Percentiles rank a stretch among this genome's conserved stretches.
phyloP scores from a whole-genome alignment of 495 filamentous ascomycete genomes.

The Chaetomidium leptoderma region DNA sequence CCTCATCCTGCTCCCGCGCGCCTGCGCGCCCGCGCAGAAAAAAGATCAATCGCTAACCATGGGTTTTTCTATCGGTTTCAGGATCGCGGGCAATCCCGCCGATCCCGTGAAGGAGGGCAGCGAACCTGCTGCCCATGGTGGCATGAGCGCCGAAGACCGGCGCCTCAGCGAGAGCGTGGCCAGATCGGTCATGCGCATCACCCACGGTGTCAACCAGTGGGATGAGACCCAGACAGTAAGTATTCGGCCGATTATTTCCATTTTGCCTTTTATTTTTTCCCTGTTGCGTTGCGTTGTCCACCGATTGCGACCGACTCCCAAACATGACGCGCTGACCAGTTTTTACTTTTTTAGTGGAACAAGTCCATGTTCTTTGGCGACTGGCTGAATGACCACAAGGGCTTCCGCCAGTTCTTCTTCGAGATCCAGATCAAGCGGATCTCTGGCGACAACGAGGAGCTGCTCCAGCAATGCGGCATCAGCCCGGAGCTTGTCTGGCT shows the following conservation, averaged over 20 bases:
- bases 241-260: neutral
- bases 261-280: slow-evolving; percentile 1
- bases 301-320: neutral
- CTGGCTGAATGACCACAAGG: slow-evolving; percentile 16
- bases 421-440: slow-evolving; percentile 33
- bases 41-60: slow-evolving; percentile 4
- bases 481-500: slow-evolving; percentile 15
- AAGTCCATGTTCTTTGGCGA: slow-evolving; percentile 24
- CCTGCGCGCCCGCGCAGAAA: neutral
- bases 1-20: neutral
- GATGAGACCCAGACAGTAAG: slow-evolving; percentile 2
- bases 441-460: slow-evolving; percentile 19
- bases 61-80: neutral
- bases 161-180: slow-evolving; percentile 9
- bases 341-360: slow-evolving; percentile 19
- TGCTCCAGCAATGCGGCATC: slow-evolving; percentile 19
- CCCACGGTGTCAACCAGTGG: slow-evolving; percentile 3
- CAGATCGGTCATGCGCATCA: slow-evolving; percentile 2
- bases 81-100: slow-evolving; percentile 17
- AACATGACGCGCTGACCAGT: slow-evolving; percentile 1
- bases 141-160: slow-evolving; percentile 6
- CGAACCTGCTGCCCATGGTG: neutral
- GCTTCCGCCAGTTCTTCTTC: slow-evolving; percentile 19
- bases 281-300: too few relatives aligned
- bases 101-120: slow-evolving; percentile 13